Percentiles rank a stretch among this genome's conserved stretches.
phyloP scores from a whole-genome alignment of 2,329 filamentous ascomycete species.

The Ophiostoma perfectum region DNA sequence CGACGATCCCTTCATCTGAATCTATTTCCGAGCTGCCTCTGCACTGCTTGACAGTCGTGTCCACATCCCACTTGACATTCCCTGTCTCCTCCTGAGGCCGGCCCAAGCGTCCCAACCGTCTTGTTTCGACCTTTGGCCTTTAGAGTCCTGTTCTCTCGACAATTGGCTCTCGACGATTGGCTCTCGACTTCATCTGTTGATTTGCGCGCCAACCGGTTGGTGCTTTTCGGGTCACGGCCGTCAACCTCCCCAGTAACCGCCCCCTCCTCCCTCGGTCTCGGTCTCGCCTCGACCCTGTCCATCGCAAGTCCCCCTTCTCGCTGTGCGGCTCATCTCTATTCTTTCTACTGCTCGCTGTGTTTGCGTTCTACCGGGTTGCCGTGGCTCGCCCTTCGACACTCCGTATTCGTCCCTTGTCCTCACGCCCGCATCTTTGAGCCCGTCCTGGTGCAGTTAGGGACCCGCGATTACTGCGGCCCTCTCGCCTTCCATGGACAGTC shows the following conservation, averaged over 20 bases:
- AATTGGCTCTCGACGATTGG: not conserved
- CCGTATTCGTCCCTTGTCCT: not conserved
- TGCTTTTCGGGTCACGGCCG: not conserved
- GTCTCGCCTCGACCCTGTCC: not conserved
- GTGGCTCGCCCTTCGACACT: not conserved
- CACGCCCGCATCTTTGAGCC: not conserved
- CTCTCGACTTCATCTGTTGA: not conserved
- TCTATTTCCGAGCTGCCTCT: slow-evolving; percentile 8
- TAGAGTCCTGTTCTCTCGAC: not conserved
- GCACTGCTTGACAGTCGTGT: not conserved
- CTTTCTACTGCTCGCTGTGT: not conserved
- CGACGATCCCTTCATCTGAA: slow-evolving; percentile 14
- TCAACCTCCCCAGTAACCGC: not conserved
- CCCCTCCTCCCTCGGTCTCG: not conserved
- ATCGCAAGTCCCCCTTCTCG: not conserved
- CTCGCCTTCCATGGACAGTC: slow-evolving; percentile 46
- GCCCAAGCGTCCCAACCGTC: not conserved
- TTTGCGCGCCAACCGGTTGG: slow-evolving; percentile 5
- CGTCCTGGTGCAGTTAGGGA: slow-evolving; percentile 19
- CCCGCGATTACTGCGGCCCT: slow-evolving; percentile 21
- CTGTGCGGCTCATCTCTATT: not conserved
- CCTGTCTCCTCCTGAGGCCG: slow-evolving; percentile 5
- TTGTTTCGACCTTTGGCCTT: not conserved
- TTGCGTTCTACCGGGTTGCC: not conserved
- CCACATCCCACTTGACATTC: slow-evolving; percentile 2